phyloP scores from a whole-genome alignment of 1,139 yeast species.

The Blastobotrys elegans region DNA sequence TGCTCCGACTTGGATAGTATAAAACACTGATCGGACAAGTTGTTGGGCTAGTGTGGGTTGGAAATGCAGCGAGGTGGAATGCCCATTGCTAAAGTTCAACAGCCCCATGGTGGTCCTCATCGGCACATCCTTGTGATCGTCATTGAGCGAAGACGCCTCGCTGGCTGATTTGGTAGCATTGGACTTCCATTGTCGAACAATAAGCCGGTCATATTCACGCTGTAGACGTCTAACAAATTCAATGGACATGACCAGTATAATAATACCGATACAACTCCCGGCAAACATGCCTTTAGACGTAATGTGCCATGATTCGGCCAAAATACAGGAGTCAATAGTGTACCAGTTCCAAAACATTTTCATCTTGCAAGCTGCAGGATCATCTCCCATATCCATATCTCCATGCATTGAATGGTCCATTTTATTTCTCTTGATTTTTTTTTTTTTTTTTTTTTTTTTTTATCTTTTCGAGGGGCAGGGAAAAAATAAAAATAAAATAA shows the following conservation, averaged over 20 bases:
- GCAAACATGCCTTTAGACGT: slow-evolving; percentile 58
- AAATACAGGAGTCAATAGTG: slow-evolving; percentile 58
- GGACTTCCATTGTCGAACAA: slow-evolving; percentile 31
- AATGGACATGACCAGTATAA: slow-evolving; percentile 50
- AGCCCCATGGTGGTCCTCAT: not conserved
- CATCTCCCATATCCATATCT: slow-evolving; percentile 1
- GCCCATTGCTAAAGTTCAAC: not conserved
- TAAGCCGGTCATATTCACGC: slow-evolving; percentile 49
- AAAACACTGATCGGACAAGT: slow-evolving; percentile 44
- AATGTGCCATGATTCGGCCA: slow-evolving; percentile 62
- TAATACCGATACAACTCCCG: slow-evolving; percentile 62
- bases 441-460: too few relatives aligned
- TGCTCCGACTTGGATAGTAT: slow-evolving; percentile 56
- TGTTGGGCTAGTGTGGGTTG: slow-evolving; percentile 46
- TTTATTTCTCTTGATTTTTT: not conserved
- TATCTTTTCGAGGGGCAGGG: too few relatives aligned
- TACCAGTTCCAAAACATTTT: slow-evolving; percentile 54
- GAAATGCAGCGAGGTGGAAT: slow-evolving; percentile 3
- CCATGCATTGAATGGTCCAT: not conserved
- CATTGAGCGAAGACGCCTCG: not conserved
- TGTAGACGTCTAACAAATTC: slow-evolving; percentile 55
- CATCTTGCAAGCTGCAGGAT: slow-evolving; percentile 3
- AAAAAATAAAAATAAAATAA: too few relatives aligned
- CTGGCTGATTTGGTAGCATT: slow-evolving; percentile 3
- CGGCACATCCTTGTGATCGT: not conserved